phyloP scores from a whole-genome alignment of 2,329 filamentous ascomycete genomes.

The Cryphonectria naterciae region DNA sequence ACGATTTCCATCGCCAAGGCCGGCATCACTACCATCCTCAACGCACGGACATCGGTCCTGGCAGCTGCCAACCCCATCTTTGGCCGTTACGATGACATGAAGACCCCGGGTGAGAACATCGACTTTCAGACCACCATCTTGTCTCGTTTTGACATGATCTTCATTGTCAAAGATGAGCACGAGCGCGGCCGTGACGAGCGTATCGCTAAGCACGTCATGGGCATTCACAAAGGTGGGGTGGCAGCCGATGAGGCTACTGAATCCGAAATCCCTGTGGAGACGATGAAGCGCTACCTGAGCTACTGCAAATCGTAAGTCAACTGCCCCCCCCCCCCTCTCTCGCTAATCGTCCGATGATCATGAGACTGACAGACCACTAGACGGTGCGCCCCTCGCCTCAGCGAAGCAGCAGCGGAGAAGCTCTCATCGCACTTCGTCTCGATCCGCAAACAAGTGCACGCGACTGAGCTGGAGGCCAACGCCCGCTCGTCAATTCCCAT shows the following conservation, averaged over 20 bases:
- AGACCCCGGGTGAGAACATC: conserved; percentile 96
- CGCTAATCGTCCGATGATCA: no score
- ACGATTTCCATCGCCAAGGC: conserved; percentile 99
- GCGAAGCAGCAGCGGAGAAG: conserved; percentile 89
- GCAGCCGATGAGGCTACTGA: conserved; percentile 81
- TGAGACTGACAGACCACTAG: conserved; percentile 50
- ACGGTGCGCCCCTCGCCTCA: conserved; percentile 89
- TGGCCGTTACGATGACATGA: conserved; percentile 96
- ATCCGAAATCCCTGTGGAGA: conserved; percentile 90
- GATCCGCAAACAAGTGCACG: conserved; percentile 91
- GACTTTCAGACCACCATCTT: conserved; percentile 99
- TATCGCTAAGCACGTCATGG: conserved; percentile 96
- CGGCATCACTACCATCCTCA: conserved; percentile 96
- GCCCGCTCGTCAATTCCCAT: conserved; percentile 93
- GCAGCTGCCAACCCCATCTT: conserved; percentile 98
- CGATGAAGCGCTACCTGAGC: conserved; percentile 96
- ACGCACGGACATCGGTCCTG: conserved; percentile 91
- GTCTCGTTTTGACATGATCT: conserved; percentile 99
- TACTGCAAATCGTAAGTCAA: conserved; percentile 89
- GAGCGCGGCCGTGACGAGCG: conserved; percentile 86
- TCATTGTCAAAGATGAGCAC: conserved; percentile 96
- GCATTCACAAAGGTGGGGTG: conserved; percentile 90
- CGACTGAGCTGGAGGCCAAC: conserved; percentile 87
- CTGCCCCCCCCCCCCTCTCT: neutral
- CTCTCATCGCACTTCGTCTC: conserved; percentile 96